These are phyloP conservation scores for Agaricus blazei DNA, from an alignment of 768 basidiomycete genomes.

Conservation along the genomic window DNA sequence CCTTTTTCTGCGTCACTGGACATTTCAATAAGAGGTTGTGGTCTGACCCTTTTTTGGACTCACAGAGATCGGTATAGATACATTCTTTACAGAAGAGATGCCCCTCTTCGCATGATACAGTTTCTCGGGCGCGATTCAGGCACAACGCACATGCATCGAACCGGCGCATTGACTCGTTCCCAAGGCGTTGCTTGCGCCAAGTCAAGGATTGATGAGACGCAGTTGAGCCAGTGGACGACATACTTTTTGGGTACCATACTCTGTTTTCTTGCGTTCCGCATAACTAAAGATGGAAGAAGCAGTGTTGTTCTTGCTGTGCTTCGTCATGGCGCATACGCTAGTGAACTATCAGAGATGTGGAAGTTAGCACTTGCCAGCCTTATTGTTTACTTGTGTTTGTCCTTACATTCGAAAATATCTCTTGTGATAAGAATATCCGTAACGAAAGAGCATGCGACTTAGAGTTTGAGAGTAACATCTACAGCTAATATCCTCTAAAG, in stretches of 20 bases:
- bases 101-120: constrained; percentile 78
- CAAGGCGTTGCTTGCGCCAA: constrained; percentile 59
- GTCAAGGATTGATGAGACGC: not conserved
- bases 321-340: constrained; percentile 50
- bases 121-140: constrained; percentile 76
- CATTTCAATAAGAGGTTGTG: constrained; percentile 8
- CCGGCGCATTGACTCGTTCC: constrained; percentile 87
- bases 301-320: constrained; percentile 88
- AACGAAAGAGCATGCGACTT: too few relatives aligned
- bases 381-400: not conserved
- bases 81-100: constrained; percentile 98
- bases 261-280: constrained; percentile 80
- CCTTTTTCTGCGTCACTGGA: constrained; percentile 82
- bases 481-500: too few relatives aligned
- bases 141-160: constrained; percentile 93
- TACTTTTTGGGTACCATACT: constrained; percentile 80
- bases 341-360: not conserved
- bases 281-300: constrained; percentile 88
- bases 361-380: not conserved
- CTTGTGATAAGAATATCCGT: too few relatives aligned
- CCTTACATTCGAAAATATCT: too few relatives aligned
- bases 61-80: constrained; percentile 78
- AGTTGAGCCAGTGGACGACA: constrained; percentile 11
- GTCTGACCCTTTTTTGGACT: constrained; percentile 19
- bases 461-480: too few relatives aligned